Percentiles rank a stretch among this genome's conserved stretches.
Conservation (phyloP, 371 early-diverging fungal genomes). For the Neoconidiobolus thromboides region DNA sequence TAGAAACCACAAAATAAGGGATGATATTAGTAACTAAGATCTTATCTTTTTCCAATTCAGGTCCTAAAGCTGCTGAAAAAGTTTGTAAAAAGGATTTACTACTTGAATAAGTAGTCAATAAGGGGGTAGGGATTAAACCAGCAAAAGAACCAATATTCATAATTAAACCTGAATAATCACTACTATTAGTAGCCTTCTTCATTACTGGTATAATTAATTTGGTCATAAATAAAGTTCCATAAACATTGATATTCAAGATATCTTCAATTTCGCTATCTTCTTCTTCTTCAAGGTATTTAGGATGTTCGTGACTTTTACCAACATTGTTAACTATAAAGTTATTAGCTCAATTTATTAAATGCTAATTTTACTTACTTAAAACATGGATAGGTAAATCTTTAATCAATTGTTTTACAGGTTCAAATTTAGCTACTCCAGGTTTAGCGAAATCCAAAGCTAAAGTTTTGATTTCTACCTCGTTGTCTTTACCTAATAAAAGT, state of each 20-base stretch:
- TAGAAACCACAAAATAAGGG: constrained; percentile 78
- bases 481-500: constrained; percentile 14
- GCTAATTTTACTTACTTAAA: constrained; percentile 23
- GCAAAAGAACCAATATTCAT: constrained; percentile 89
- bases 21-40: constrained; percentile 79
- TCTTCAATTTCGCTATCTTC: constrained; percentile 32
- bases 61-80: constrained; percentile 77
- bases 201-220: constrained; percentile 62
- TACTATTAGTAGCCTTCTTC: constrained; percentile 17
- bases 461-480: constrained; percentile 46
- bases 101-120: constrained; percentile 81
- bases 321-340: constrained; percentile 70
- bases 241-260: constrained; percentile 79
- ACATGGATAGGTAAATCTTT: constrained; percentile 39
- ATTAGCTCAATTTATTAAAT: not conserved
- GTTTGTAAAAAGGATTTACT: constrained; percentile 83
- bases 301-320: constrained; percentile 74
- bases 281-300: constrained; percentile 66
- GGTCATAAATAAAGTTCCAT: constrained; percentile 66
- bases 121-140: constrained; percentile 71
- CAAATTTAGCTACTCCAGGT: constrained; percentile 42
- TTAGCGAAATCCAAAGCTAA: constrained; percentile 69
- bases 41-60: constrained; percentile 52
- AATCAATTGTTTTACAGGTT: constrained; percentile 32
- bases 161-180: constrained; percentile 43